Base-by-base conservation (phyloP, 257 asterid species). In the Henckelia pumila region DNA sequence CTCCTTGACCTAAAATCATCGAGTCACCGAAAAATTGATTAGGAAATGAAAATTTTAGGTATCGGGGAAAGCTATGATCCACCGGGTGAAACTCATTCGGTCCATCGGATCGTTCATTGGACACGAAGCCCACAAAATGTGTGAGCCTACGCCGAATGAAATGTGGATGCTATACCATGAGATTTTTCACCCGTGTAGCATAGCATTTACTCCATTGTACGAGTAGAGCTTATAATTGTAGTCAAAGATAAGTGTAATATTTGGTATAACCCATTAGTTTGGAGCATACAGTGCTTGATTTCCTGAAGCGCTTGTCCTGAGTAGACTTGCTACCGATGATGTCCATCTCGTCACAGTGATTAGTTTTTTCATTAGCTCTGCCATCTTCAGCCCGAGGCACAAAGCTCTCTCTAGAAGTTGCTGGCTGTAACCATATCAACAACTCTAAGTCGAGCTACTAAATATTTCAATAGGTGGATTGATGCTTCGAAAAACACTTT, bases 201-300 rank as follows among this genome's bases (percentile, higher is more conserved):
- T n/a, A n/a, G n/a, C n/a, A n/a, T n/a, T n/a, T n/a, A n/a, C n/a
- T n/a, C n/a, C n/a, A n/a, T n/a, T n/a, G n/a, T n/a, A n/a, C n/a
- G n/a, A 25, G 19, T 19, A 50, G 47, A 23, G 22, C 7, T 14
- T 20, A 53, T 16, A 13, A 26, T 4, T 61, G 33, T 17, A 29
- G 28, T 66, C 52, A 52, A 9, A 28, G 8, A 8, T 25, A 8
- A 24, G 40, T 7, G 9, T 22, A 3, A 25, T 26, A 13, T 63
- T 11, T 25, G 17, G 25, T 40, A 13, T 10, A 7, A 21, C 53
- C 10, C 37, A 24, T 59, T 50, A 56, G 35, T 64, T 59, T 28
- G 53, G 61, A 73, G 40, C 79, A 66, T 93, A 90, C 97, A 83
- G 75, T 85, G 97, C 99, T 93, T 57, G 95, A 64, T 90, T 90